Conservation (phyloP, 2,329 filamentous ascomycete genomes). For the Elsinoe arachidis region DNA sequence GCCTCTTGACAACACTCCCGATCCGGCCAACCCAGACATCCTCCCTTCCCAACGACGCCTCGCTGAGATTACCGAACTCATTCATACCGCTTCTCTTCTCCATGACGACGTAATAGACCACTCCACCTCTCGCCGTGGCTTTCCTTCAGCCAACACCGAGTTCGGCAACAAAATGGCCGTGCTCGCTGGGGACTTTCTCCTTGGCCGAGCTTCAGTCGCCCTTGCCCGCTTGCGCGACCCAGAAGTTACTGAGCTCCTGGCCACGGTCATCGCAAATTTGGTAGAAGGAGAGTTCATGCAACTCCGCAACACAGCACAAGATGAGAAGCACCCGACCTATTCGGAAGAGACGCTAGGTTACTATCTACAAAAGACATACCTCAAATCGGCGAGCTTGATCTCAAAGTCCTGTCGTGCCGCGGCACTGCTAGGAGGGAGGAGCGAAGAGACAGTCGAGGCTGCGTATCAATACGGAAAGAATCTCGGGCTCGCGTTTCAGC, state of each 20-base stretch:
- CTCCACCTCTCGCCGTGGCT: constrained; percentile 72
- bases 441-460: constrained; percentile 73
- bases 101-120: constrained; percentile 98
- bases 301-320: constrained; percentile 85
- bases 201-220: constrained; percentile 87
- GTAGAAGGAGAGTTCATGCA: constrained; percentile 99
- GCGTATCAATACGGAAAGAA: constrained; percentile 92
- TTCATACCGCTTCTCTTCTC: constrained; percentile 90
- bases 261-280: constrained; percentile 93
- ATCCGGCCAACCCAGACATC: constrained; percentile 33
- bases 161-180: constrained; percentile 99
- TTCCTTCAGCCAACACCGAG: constrained; percentile 81
- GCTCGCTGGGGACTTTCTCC: constrained; percentile 88
- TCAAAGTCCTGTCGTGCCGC: constrained; percentile 91
- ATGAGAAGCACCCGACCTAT: constrained; percentile 76
- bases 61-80: constrained; percentile 93
- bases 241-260: constrained; percentile 87
- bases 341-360: constrained; percentile 84
- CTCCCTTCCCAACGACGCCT: constrained; percentile 87
- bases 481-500: constrained; percentile 86
- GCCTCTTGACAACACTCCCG: constrained; percentile 23
- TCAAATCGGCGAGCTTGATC: constrained; percentile 93
- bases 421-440: constrained; percentile 71
- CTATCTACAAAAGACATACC: constrained; percentile 95
- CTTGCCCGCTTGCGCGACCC: constrained; percentile 82